A percentile compares a stretch with the other conserved stretches of the same genome.
Evolutionary conservation across 108 stramenopile species (phyloP).

Genomic region (Aurantiochytrium sp.): DNA sequence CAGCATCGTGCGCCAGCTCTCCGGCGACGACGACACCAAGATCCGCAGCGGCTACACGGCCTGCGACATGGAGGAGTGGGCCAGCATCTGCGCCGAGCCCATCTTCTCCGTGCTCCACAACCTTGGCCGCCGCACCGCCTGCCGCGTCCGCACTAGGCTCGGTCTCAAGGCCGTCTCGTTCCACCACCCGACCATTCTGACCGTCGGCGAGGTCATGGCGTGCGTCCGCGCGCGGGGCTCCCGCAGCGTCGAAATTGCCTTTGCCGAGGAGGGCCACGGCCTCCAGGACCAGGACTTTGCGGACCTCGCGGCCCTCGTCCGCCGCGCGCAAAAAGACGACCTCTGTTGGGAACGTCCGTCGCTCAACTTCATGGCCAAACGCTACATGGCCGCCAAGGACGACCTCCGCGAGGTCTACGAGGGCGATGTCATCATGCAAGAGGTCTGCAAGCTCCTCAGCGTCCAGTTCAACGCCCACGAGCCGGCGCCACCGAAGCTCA

Average conservation of each 20-base stretch:
- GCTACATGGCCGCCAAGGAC: slow-evolving; percentile 4
- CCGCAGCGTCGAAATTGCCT: not conserved
- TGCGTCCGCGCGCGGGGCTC: not conserved
- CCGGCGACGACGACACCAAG: not conserved
- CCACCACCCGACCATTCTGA: not conserved
- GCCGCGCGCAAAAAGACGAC: not conserved
- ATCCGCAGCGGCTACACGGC: not conserved
- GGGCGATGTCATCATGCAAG: slow-evolving; percentile 27
- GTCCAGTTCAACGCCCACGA: not conserved
- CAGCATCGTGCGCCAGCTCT: not conserved
- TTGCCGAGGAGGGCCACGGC: not conserved
- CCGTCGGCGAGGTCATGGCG: not conserved
- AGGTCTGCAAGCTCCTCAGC: not conserved
- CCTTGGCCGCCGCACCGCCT: not conserved
- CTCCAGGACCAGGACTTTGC: not conserved
- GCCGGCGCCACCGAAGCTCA: not conserved
- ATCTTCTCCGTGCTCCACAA: not conserved
- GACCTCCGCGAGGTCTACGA: not conserved
- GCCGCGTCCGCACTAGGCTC: not conserved
- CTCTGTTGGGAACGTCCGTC: not conserved
- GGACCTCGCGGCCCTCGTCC: not conserved
- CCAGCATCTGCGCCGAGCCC: not conserved
- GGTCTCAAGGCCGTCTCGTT: not conserved
- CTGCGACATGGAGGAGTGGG: not conserved
- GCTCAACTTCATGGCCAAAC: slow-evolving; percentile 22